Base-by-base conservation (phyloP, 2,329 filamentous ascomycete species). In the Colletotrichum spaethianum region DNA sequence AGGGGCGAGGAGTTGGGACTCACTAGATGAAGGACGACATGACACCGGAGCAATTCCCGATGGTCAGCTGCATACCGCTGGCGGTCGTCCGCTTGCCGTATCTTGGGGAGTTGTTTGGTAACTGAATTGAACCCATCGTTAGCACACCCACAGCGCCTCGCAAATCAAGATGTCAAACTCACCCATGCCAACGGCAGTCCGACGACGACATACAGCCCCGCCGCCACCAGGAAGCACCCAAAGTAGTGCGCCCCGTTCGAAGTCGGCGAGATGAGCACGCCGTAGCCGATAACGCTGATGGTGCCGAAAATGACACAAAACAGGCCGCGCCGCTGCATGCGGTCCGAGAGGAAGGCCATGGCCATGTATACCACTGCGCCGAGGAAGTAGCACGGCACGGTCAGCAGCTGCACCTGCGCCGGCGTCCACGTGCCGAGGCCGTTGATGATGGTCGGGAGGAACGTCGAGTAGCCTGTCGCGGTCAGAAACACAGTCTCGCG, bases 11-110 rank as follows among this genome's bases (percentile, higher is more conserved):
- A 14, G 26, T n/a, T 11, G n/a, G 11, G n/a, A 63, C 55, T 63
- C n/a, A 74, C 69, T 73, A 74, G 36, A 73, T 74, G 56, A 73
- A 70, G 20, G 57, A 53, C 42, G 60, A 57, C 62, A 66, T 70
- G 57, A 95, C 92, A 2, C 93, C 93, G 14, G 90, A 88, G 20
- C 86, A 85, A 74, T 95, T 95, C 2, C 92, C 93, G 63, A 92
- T 87, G 0, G 90, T 93, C 44, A 94, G 83, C 78, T 94, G 92
- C 78, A 94, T 78, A 0, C 92, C 93, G 1, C 89, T 93, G 0
- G 91, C 92, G 0, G 92, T 93, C 0, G 93, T 93, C 40, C 93
- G 86, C 80, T 95, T 95, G 12, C 93, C 93, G 75, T 94, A 95
- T 9, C 93, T 86, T 1, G 93, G 93, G 20, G 88, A 87, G 72